A percentile compares a stretch with the other conserved stretches of the same genome.
Evolutionary conservation across 148 eudicot species (phyloP).

Genomic region (Fallopia convolvulus): DNA sequence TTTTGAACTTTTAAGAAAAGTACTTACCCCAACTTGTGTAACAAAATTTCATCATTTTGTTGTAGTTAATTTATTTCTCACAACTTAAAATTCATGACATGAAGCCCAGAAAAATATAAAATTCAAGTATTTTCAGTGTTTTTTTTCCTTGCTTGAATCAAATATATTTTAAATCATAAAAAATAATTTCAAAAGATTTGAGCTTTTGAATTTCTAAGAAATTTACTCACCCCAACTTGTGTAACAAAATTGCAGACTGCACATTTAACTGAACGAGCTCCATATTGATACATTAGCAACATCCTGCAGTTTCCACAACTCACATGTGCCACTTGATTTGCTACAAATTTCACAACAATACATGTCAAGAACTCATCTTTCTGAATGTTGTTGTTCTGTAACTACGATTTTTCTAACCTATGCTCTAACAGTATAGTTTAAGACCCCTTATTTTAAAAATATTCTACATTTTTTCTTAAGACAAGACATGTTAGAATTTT

Average conservation of each 20-base stretch:
- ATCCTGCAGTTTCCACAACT: slow-evolving; percentile 81
- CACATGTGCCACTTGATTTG: slow-evolving; percentile 92
- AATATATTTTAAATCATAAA: neutral
- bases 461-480: too few relatives aligned
- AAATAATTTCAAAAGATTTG: neutral
- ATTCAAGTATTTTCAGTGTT: neutral
- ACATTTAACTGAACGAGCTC: slow-evolving; percentile 79
- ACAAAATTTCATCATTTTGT: slow-evolving; percentile 36
- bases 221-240: slow-evolving; percentile 48
- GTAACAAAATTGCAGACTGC: slow-evolving; percentile 89
- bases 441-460: too few relatives aligned
- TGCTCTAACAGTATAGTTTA: too few relatives aligned
- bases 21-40: slow-evolving; percentile 59
- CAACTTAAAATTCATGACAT: neutral
- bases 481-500: too few relatives aligned
- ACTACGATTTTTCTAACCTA: neutral
- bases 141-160: neutral
- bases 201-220: neutral
- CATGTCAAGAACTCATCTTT: neutral
- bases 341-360: slow-evolving; percentile 20
- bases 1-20: neutral
- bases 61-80: neutral
- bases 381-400: too few relatives aligned
- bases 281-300: slow-evolving; percentile 82
- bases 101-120: neutral